Evolutionary conservation across 768 basidiomycete species (phyloP).

Genomic region (Termitomyces eurrhizus): DNA sequence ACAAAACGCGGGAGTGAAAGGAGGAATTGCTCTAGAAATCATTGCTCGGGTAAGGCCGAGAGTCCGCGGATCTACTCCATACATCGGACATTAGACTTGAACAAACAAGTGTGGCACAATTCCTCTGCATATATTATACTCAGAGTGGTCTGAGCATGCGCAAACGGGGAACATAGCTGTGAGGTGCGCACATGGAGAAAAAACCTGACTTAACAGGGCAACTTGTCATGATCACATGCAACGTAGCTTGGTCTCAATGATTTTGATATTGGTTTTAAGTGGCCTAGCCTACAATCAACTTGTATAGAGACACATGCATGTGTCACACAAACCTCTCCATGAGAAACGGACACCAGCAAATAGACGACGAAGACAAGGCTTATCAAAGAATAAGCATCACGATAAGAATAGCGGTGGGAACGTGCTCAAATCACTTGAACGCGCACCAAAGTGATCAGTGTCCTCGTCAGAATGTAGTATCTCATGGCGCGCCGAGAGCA

Average conservation of each 20-base stretch:
- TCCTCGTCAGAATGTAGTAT: neutral
- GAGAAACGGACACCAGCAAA: neutral
- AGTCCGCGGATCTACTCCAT: neutral
- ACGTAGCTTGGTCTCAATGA: neutral
- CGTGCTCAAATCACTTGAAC: neutral
- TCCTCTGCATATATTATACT: neutral
- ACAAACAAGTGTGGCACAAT: neutral
- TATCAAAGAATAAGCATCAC: neutral
- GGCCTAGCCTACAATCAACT: neutral
- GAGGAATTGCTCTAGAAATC: neutral
- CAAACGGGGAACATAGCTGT: neutral
- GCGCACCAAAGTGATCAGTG: neutral
- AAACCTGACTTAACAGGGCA: neutral
- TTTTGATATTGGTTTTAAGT: neutral
- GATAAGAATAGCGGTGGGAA: neutral
- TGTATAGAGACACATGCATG: neutral
- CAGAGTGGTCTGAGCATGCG: neutral
- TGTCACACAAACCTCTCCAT: neutral
- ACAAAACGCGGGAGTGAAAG: neutral
- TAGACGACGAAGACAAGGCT: neutral
- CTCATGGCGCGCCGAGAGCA: constrained; percentile 3
- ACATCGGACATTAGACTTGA: neutral
- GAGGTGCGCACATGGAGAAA: neutral
- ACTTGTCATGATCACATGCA: neutral
- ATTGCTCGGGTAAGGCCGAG: neutral